Evolutionary conservation across 139 green algal species (phyloP).

Genomic region (Spirogloea muscicola): DNA sequence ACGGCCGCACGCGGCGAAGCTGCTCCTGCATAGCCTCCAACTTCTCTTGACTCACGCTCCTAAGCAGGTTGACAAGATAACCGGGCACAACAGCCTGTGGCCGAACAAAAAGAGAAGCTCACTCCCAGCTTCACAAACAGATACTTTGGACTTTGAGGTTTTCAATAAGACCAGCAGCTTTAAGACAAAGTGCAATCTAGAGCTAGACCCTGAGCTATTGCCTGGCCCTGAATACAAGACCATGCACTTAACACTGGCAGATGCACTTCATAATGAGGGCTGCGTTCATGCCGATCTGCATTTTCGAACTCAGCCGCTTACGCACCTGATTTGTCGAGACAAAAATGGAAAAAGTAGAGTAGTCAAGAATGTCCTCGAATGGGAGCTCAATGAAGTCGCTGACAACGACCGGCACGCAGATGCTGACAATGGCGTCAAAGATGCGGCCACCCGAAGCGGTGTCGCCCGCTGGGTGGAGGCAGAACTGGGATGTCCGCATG

Average conservation of each 20-base stretch:
- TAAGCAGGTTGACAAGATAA: neutral
- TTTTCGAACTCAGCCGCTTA: no score
- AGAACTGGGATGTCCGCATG: constrained; percentile 25
- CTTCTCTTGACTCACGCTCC: no score
- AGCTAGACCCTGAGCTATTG: no score
- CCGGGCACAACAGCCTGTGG: neutral
- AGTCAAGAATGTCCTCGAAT: constrained; percentile 22
- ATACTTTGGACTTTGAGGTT: no score
- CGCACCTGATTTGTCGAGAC: neutral
- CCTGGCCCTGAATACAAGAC: no score
- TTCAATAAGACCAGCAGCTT: no score
- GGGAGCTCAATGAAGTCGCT: constrained; percentile 30
- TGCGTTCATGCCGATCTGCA: no score
- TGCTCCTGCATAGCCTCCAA: neutral
- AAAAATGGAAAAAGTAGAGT: constrained; percentile 3
- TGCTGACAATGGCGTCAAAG: constrained; percentile 21
- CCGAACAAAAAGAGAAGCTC: no score
- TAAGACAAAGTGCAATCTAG: no score
- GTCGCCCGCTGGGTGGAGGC: constrained; percentile 18
- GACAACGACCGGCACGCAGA: constrained; percentile 19
- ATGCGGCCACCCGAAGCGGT: constrained; percentile 1
- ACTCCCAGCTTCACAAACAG: no score
- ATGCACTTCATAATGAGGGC: no score
- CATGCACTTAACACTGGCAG: no score
- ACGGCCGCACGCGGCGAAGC: neutral